Conservation (phyloP, 2,329 filamentous ascomycete species). For the Furcasterigmium sp. region DNA sequence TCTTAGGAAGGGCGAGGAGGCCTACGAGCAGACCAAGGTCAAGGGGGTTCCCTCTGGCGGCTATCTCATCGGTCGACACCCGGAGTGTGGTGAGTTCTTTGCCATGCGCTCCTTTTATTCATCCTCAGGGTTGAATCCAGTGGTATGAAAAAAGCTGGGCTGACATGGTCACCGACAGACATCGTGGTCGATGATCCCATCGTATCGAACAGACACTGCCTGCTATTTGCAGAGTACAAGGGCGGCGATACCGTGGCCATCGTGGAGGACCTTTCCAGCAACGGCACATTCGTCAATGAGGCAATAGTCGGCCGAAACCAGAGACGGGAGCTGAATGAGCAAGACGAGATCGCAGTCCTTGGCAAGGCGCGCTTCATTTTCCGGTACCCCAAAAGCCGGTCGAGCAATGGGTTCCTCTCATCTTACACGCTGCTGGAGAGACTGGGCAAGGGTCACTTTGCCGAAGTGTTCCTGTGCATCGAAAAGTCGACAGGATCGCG, state of each 20-base stretch:
- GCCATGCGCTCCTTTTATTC: constrained; percentile 1
- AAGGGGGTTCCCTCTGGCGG: constrained; percentile 66
- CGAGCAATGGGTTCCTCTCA: constrained; percentile 74
- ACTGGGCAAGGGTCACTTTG: constrained; percentile 92
- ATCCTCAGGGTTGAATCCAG: too few relatives aligned
- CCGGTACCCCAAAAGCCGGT: constrained; percentile 72
- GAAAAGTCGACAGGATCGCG: constrained; percentile 78
- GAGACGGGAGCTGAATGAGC: constrained; percentile 78
- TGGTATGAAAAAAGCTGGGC: not conserved
- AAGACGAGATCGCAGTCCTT: constrained; percentile 85
- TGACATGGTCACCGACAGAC: constrained; percentile 42
- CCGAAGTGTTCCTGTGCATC: constrained; percentile 84
- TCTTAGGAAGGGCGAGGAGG: constrained; percentile 48
- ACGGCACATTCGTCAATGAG: constrained; percentile 95
- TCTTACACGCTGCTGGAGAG: constrained; percentile 82
- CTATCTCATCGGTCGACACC: constrained; percentile 87
- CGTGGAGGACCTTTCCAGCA: constrained; percentile 88
- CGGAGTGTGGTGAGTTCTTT: constrained; percentile 69
- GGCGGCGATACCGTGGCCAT: constrained; percentile 61
- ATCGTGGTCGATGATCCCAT: constrained; percentile 70
- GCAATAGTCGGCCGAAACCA: constrained; percentile 88
- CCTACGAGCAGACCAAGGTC: constrained; percentile 58
- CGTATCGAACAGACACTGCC: constrained; percentile 81
- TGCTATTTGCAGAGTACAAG: constrained; percentile 60
- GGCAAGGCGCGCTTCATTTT: constrained; percentile 87